Base-by-base conservation (phyloP, 2,329 filamentous ascomycete species). In the Hortaea sp. region DNA sequence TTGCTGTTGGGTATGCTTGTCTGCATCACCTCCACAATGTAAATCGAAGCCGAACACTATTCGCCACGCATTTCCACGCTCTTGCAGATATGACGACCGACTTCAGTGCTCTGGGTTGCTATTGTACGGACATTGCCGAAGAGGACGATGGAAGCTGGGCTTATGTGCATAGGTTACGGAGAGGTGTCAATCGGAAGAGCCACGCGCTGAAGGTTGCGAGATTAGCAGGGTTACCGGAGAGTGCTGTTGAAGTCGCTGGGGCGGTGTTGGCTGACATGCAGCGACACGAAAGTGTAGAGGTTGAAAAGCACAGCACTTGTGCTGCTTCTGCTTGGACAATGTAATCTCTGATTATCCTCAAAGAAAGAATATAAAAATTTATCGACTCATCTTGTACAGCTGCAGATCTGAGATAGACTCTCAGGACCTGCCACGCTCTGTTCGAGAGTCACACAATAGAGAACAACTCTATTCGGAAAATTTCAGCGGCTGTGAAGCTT, bases 191-290 rank as follows among this genome's bases (percentile, higher is more conserved):
- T 66, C 77, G 81, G 43, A 74, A 84, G 54, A 94, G 87, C 51
- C 92, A 98, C 68, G 92, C 94, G 12, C 70, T 98, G 49, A 97
- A 95, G 62, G 92, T 98, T n/a, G 92, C 92, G 2, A 76, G 77
- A 52, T 69, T 97, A 55, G 94, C 92, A 5, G 89, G 71, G 1
- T 59, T 95, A 56, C 89, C 89, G 0, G 78, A 82, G 49, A 70
- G 74, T 39, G 86, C 84, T 3, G 79, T 95, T 45, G 67, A 70
- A 20, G 71, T 87, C 52, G 89, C 90, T 5, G 71, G 66, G 43
- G 64, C 70, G 34, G 74, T 86, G 6, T 67, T 88, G 28, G 37
- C 30, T 6, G 30, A 41, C 28, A 30, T 44, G 40, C 40, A 42
- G 40, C 10, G 20, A 28, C 9, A 39, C 11, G 32, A 35, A 20